Base-by-base conservation (phyloP, 2,329 filamentous ascomycete species). In the Chrysosphaeria jannelii region DNA sequence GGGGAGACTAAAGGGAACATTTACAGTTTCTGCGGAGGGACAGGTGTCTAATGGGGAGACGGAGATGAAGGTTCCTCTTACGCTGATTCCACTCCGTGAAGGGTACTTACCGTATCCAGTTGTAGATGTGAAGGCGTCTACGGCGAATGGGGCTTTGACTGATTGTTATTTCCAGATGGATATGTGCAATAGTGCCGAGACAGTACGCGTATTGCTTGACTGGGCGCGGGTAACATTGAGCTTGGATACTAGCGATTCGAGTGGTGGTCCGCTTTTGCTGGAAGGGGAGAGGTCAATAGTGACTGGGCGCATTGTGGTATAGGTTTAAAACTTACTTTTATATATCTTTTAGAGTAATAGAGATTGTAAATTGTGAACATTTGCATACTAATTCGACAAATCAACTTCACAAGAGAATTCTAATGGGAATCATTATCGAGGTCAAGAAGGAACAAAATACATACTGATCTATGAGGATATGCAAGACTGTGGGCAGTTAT, bases 51-150 rank as follows among this genome's bases (percentile, higher is more conserved):
- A 47, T 5, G 40, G 48, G 3, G 43, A 50, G 10, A 53, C 48
- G 1, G 53, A 60, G 33, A 50, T 53, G 2, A 45, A 54, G 25
- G 56, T 89, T 30, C 57, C 64, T 0, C 44, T 93, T 6, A 50
- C 88, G 25, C 48, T 93, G 7, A 62, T 93, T 8, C 78, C 85
- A 1, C 53, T 90, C 21, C 59, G 68, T 25, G 53, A 75, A 14
- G 81, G 85, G 1, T 63, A 63, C 37, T 44, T 85, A n/a, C 53
- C 76, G 1, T 61, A 78, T 14, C 85, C 85, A 0, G 54, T 46
- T 6, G 52, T 93, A 3, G 78, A 90, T 23, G 68, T 93, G 17
- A 61, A 68, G 21, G 63, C 65, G 39, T 49, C 63, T 6, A 10
- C 34, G 27, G 19, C 21, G 5, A 13, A 6, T 6, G 8, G 7